Evolutionary conservation across 768 basidiomycete species (phyloP).

Genomic region (Boletus reticulatus): DNA sequence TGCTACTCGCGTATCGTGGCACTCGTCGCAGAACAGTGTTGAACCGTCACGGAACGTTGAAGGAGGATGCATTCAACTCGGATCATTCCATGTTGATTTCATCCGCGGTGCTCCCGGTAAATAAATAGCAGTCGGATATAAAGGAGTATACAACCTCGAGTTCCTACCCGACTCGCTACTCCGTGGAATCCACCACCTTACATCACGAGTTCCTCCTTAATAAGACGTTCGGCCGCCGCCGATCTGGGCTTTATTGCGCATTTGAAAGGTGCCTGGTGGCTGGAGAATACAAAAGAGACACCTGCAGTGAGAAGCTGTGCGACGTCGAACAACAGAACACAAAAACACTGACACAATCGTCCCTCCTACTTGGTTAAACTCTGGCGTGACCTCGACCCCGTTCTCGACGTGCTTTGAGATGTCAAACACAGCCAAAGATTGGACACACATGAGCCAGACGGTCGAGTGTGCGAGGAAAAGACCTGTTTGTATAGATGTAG

Average conservation of each 20-base stretch:
- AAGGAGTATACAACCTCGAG: too few relatives aligned
- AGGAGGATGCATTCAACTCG: too few relatives aligned
- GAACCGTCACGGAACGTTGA: too few relatives aligned
- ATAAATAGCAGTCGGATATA: too few relatives aligned
- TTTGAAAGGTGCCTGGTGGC: constrained; percentile 14
- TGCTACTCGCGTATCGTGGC: too few relatives aligned
- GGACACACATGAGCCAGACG: constrained; percentile 27
- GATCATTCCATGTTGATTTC: too few relatives aligned
- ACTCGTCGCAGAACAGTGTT: too few relatives aligned
- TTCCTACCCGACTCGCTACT: too few relatives aligned
- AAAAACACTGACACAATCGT: constrained; percentile 5
- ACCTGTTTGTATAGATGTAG: constrained; percentile 11
- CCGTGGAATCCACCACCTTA: not conserved
- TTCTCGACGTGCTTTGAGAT: constrained; percentile 40
- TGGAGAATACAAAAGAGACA: not conserved
- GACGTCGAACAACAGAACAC: not conserved
- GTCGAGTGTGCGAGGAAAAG: constrained; percentile 24
- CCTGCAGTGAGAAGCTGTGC: not conserved
- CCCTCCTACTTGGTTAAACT: constrained; percentile 33
- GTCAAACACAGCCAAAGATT: constrained; percentile 43
- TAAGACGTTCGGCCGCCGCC: not conserved
- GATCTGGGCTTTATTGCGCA: constrained; percentile 12
- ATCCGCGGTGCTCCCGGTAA: too few relatives aligned
- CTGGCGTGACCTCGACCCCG: constrained; percentile 42
- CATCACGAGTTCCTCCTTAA: not conserved